Evolutionary conservation across 2,329 filamentous ascomycete species (phyloP).

Genomic region (Stylonectria norvegica): DNA sequence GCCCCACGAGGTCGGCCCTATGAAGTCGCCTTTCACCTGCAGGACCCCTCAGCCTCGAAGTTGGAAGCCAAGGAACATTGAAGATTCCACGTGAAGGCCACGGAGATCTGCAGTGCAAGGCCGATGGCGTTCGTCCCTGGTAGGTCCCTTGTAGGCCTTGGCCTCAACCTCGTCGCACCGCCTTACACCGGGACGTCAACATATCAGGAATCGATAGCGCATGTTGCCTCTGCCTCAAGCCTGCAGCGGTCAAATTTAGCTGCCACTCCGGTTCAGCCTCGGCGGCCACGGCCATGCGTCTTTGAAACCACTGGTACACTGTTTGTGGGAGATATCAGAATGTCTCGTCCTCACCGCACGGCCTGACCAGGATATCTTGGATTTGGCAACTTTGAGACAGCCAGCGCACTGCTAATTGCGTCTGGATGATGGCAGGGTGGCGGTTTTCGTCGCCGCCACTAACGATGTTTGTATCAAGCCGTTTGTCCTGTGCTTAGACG

Average conservation of each 20-base stretch:
- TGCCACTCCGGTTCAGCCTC: conserved; percentile 13
- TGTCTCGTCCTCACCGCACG: conserved; percentile 23
- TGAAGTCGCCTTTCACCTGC: neutral
- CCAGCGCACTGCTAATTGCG: conserved; percentile 3
- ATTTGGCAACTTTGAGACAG: conserved; percentile 12
- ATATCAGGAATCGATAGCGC: conserved; percentile 7
- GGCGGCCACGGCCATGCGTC: conserved; percentile 7
- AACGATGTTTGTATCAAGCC: neutral
- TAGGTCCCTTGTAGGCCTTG: conserved; percentile 10
- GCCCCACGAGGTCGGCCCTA: neutral
- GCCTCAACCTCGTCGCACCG: conserved; percentile 15
- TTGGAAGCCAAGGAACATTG: too few species aligned
- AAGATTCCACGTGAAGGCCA: conserved; percentile 19
- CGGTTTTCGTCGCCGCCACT: neutral
- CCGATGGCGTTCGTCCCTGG: conserved; percentile 22
- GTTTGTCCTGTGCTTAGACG: too few species aligned
- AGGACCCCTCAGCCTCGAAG: conserved; percentile 10
- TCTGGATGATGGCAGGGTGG: conserved; percentile 2
- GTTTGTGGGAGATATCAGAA: conserved; percentile 1
- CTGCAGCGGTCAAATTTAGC: conserved; percentile 1
- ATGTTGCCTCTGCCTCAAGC: neutral
- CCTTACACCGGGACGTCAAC: conserved; percentile 6
- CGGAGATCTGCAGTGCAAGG: conserved; percentile 19
- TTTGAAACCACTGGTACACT: conserved; percentile 3
- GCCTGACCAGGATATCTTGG: conserved; percentile 4